These are phyloP conservation scores for Domatiomyces globalis DNA, from an alignment of 2,329 filamentous ascomycete genomes.

Conservation along the genomic window DNA sequence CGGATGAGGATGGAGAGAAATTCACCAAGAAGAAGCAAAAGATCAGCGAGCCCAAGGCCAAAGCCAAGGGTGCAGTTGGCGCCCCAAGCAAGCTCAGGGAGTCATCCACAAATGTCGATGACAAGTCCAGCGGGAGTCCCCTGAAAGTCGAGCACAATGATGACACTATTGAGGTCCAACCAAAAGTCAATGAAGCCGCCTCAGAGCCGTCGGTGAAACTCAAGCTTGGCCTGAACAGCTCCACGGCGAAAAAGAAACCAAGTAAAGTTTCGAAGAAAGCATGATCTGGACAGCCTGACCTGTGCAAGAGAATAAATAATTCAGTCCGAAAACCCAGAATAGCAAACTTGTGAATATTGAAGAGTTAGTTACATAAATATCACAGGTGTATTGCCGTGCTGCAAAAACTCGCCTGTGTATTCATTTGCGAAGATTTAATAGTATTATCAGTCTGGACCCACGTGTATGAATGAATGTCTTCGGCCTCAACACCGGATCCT, in stretches of 20 bases:
- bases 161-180: conserved; percentile 15
- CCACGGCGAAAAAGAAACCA: neutral
- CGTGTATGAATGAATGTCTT: neutral
- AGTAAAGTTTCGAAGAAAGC: neutral
- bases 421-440: too few relatives aligned
- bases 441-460: neutral
- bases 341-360: neutral
- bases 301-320: too few relatives aligned
- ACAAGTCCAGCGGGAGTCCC: conserved; percentile 8
- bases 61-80: conserved; percentile 11
- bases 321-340: too few relatives aligned
- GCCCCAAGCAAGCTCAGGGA: conserved; percentile 16
- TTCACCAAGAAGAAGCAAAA: conserved; percentile 17
- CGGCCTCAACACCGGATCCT: neutral
- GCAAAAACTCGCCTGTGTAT: too few relatives aligned
- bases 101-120: conserved; percentile 11
- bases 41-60: conserved; percentile 9
- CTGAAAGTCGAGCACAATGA: conserved; percentile 12
- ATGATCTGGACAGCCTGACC: neutral
- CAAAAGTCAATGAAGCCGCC: conserved; percentile 11
- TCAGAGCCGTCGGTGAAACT: conserved; percentile 15
- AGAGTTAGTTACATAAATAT: neutral
- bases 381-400: neutral
- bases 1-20: conserved; percentile 11
- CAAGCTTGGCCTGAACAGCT: conserved; percentile 8